These are phyloP conservation scores for Haplosporangium gracile DNA, from an alignment of 192 early-diverging fungal species.

Conservation along the genomic window DNA sequence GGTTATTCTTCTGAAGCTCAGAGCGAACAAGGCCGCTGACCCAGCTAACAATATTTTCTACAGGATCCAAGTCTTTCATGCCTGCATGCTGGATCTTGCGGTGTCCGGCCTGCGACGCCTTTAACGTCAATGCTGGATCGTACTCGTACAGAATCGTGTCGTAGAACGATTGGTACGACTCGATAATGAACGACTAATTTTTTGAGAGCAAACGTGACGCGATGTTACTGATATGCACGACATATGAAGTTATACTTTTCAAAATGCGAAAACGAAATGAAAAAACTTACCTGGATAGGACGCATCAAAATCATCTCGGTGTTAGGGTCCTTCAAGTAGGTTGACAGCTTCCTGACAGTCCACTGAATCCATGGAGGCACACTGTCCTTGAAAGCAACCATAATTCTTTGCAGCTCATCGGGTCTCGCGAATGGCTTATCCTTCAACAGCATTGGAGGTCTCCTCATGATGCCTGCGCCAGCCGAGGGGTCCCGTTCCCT, in stretches of 20 bases:
- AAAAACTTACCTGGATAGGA: constrained; percentile 71
- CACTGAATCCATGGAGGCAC: constrained; percentile 63
- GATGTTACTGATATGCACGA: neutral
- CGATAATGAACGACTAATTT: constrained; percentile 61
- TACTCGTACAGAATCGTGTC: constrained; percentile 60
- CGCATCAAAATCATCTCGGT: constrained; percentile 81
- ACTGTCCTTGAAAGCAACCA: constrained; percentile 66
- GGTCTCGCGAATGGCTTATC: constrained; percentile 66
- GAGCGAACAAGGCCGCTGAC: constrained; percentile 21
- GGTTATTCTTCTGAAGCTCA: constrained; percentile 46
- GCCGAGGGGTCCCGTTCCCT: constrained; percentile 29
- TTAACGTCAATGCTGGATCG: constrained; percentile 38
- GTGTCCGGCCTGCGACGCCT: constrained; percentile 41
- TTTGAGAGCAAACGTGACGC: neutral
- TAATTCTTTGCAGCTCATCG: constrained; percentile 37
- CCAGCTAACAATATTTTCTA: constrained; percentile 52
- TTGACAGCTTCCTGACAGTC: constrained; percentile 70
- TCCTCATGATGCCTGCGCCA: constrained; percentile 9
- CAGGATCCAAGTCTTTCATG: constrained; percentile 31
- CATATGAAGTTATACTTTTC: neutral
- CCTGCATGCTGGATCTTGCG: constrained; percentile 40
- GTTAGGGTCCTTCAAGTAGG: constrained; percentile 81
- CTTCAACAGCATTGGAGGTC: constrained; percentile 56
- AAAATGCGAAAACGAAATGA: neutral
- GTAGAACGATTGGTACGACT: constrained; percentile 64